phyloP scores from a whole-genome alignment of 768 basidiomycete species.

The Brasilioporus rufonigricans region DNA sequence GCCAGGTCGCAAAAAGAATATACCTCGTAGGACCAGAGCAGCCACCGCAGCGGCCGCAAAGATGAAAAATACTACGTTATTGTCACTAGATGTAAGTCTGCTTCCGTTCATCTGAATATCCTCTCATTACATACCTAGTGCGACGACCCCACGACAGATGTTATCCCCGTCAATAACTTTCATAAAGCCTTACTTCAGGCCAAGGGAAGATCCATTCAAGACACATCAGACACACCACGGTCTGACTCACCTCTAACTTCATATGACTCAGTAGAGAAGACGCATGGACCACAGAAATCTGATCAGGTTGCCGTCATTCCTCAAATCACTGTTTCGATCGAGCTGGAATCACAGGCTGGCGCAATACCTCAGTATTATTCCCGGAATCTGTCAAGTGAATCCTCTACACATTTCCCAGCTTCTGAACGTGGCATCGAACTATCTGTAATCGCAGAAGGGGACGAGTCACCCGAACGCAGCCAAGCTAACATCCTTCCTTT shows the following conservation, averaged over 20 bases:
- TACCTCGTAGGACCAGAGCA: constrained; percentile 50
- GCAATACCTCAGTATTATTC: neutral
- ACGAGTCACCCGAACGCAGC: constrained; percentile 51
- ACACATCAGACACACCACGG: neutral
- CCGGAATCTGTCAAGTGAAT: neutral
- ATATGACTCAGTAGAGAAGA: neutral
- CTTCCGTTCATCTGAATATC: neutral
- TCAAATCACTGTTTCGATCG: constrained; percentile 3
- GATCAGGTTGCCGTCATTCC: constrained; percentile 7
- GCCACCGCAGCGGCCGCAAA: constrained; percentile 41
- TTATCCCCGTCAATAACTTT: constrained; percentile 44
- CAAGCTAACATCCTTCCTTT: neutral
- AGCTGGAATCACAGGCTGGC: constrained; percentile 1
- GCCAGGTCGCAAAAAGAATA: constrained; percentile 67
- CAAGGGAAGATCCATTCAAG: constrained; percentile 22
- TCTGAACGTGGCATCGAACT: constrained; percentile 42
- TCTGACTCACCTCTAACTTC: neutral
- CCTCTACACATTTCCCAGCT: constrained; percentile 18
- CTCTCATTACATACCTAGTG: constrained; percentile 32
- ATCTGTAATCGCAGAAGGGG: constrained; percentile 72
- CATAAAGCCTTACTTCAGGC: constrained; percentile 43
- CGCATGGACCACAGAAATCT: neutral
- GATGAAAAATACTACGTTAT: constrained; percentile 38
- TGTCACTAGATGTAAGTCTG: constrained; percentile 47
- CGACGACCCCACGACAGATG: constrained; percentile 37